Evolutionary conservation across 2,329 filamentous ascomycete genomes (phyloP).

Genomic region (Kalaharituber pfeilii): DNA sequence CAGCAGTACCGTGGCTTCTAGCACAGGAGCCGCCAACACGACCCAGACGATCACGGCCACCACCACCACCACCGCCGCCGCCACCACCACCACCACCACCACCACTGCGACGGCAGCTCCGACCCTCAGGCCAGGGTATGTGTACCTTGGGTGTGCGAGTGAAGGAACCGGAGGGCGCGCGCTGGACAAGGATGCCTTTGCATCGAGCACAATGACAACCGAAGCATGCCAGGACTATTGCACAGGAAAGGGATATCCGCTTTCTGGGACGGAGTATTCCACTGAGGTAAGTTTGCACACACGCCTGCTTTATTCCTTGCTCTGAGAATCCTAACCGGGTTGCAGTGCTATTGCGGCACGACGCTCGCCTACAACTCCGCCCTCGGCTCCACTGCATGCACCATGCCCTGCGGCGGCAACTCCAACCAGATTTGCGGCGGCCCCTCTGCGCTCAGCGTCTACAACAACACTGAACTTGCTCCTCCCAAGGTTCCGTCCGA

Average conservation of each 20-base stretch:
- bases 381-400: conserved; percentile 29
- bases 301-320: no score
- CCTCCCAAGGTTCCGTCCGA: conserved; percentile 16
- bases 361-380: conserved; percentile 10
- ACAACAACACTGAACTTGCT: conserved; percentile 10
- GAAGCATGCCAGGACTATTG: conserved; percentile 12
- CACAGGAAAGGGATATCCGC: conserved; percentile 9
- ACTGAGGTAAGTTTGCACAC: no score
- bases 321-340: no score
- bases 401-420: conserved; percentile 36
- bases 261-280: conserved; percentile 20
- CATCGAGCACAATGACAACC: conserved; percentile 4
- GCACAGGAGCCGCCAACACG: background rate
- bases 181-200: conserved; percentile 8
- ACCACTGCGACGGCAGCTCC: background rate
- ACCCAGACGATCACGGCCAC: background rate
- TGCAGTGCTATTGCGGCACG: conserved; percentile 22
- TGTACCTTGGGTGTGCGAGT: conserved; percentile 12
- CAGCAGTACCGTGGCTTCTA: conserved; percentile 6
- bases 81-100: conserved; percentile 4
- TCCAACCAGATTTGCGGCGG: conserved; percentile 38
- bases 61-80: background rate
- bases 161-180: conserved; percentile 11
- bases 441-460: conserved; percentile 28
- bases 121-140: conserved; percentile 3